Evolutionary conservation across 208 protist genomes (phyloP), one percentile per base, ranked within the genome.

Genomic region (Leishmania aethiopica): DNA sequence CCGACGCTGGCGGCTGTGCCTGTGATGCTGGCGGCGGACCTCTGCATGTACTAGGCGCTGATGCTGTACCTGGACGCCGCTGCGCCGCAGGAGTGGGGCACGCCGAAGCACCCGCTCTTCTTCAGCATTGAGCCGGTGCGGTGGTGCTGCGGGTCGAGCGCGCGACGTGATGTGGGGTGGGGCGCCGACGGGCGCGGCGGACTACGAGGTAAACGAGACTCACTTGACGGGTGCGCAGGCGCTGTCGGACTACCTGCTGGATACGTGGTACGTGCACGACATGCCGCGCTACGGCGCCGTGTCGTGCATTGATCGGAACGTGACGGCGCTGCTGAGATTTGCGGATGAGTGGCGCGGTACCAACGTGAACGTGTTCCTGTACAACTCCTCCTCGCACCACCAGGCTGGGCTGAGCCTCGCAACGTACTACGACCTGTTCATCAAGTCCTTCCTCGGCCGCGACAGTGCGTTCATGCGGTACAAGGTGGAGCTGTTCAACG

Each of bases 381-480:
- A 78, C 51, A 85, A 85, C 70, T 60, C 76, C 4, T 73, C 70
- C 32, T 84, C 79, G 3, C 82, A 81, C n/a, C 85, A 88, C 45
- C 85, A 88, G 69, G 55, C 79, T 8, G 78, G 45, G 13, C 37
- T 85, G 25, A 72, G 62, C 55, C 85, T 96, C 35, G 95, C 91
- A 11, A 87, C 86, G 45, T 96, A 98, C 51, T 99, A 98, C 87
- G 95, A 96, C 49, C 95, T 99, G 83, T 95, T 98, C 82, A 95
- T 81, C 25, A 98, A 85, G 78, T 62, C 96, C 47, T 75, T 75
- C 28, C 32, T 85, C 45, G 51, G 66, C 75, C 51, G 1, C 7
- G 66, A 51, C 60, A 75, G 82, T 15, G 73, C 40, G 19, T 40
- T 55, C 1, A 19, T 88, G 67, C 53, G 84, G 10, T 53, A 51